Base-by-base conservation (phyloP, 2,329 filamentous ascomycete genomes). In the Xylaria digitata region DNA sequence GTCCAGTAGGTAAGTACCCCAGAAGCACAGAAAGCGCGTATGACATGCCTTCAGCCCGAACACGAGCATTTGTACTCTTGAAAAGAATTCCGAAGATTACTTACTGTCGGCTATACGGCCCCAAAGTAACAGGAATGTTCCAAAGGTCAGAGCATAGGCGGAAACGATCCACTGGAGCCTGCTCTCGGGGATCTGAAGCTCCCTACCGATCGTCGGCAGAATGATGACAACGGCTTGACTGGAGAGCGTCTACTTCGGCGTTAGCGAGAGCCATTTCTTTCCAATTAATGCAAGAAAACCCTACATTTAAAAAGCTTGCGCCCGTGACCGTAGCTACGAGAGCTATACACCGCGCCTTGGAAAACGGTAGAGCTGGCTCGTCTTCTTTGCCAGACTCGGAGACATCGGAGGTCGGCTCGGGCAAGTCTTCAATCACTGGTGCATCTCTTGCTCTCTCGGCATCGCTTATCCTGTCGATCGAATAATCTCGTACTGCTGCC, bases 91-190 rank as follows among this genome's bases (percentile, higher is more conserved):
- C 6, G 32, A 54, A 19, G 13, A 30, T 42, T 11, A 23, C 67
- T 61, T 58, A 66, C 63, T 70, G 30, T 92, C 89, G 62, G 87
- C 89, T 23, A 91, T 83, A 21, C 89, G 83, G 30, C 89, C 89
- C 88, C 89, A 91, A 15, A 91, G 81, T 17, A 92, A 79, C 30
- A 91, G 78, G 73, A 91, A 90, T 76, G 89, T 91, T 53, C 88
- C 89, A 71, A 91, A 91, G 0, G 88, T 82, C 17, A 92, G 82
- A 3, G 86, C 83, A 73, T 91, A 91, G 0, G 88, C 85, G 0
- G 89, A 91, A 0, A 91, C 81, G 67, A 91, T 83, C 89, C 89
- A 91, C 78, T 90, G 88, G 64, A 87, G 82, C 17, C 88, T 82
- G 30, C 82, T 82, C 45, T 86, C 83, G 0, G 88, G 88, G 21